These are phyloP conservation scores for Solanum ossicruentum DNA, from an alignment of 257 asterid species.

Conservation along the genomic window DNA sequence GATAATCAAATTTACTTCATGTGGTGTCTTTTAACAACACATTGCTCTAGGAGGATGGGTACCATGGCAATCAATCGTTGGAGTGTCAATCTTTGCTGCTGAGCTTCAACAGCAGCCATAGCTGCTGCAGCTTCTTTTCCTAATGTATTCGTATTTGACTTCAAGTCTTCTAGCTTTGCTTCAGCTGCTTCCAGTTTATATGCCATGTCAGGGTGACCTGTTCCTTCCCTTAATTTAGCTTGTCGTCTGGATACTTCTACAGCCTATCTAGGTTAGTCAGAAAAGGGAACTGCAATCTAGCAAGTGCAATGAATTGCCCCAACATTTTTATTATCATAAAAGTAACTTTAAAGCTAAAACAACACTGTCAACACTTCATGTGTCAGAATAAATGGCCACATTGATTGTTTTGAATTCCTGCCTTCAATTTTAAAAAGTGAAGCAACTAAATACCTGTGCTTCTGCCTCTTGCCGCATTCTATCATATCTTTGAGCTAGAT, in stretches of 20 bases:
- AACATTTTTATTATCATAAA: background rate
- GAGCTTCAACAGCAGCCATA: constrained; percentile 99
- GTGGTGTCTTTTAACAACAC: background rate
- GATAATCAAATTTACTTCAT: background rate
- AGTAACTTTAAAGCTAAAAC: background rate
- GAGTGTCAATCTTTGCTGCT: constrained; percentile 88
- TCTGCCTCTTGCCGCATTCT: constrained; percentile 98
- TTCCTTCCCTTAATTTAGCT: constrained; percentile 83
- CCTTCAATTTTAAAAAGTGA: background rate
- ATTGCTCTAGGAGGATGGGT: background rate
- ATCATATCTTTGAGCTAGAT: constrained; percentile 96
- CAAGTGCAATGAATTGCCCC: background rate
- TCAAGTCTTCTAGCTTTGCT: constrained; percentile 74
- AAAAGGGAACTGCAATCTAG: constrained; percentile 14
- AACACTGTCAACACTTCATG: background rate
- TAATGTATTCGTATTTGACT: constrained; percentile 60
- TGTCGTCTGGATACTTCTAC: constrained; percentile 87
- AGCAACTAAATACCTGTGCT: constrained; percentile 69
- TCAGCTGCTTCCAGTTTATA: constrained; percentile 89
- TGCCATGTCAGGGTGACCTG: constrained; percentile 75
- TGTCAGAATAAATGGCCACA: background rate
- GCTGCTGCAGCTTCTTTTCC: constrained; percentile 99
- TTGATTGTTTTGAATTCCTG: background rate
- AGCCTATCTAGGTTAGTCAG: constrained; percentile 75
- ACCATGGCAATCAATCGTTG: constrained; percentile 92